A percentile compares a stretch with the other conserved stretches of the same genome.
Conservation (phyloP, 768 basidiomycete genomes). For the Ramaria sp. region DNA sequence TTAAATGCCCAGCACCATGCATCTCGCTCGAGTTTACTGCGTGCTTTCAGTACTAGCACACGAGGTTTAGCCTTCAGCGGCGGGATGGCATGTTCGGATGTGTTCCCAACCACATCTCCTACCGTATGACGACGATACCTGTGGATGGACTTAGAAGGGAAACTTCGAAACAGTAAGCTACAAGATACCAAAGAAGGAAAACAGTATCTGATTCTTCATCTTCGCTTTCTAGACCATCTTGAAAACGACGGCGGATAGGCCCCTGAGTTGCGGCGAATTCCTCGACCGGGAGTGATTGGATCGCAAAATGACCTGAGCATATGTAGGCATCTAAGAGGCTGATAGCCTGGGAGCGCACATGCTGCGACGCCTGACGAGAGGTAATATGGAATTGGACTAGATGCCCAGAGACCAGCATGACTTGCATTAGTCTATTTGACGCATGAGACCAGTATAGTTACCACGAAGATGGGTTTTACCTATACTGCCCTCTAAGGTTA, state of each 20-base stretch:
- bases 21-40: conserved; percentile 83
- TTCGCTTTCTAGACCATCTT: conserved; percentile 81
- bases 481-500: conserved; percentile 66
- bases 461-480: conserved; percentile 36
- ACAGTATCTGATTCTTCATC: conserved; percentile 83
- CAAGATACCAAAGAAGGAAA: conserved; percentile 62
- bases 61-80: conserved; percentile 46
- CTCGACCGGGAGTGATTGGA: conserved; percentile 43
- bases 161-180: background rate
- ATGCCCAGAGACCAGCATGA: conserved; percentile 68
- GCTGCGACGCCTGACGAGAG: conserved; percentile 47
- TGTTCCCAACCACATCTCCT: background rate
- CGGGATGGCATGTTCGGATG: conserved; percentile 5
- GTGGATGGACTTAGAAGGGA: background rate
- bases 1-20: conserved; percentile 94
- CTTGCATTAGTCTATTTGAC: conserved; percentile 46
- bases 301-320: conserved; percentile 78
- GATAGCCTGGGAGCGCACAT: conserved; percentile 42
- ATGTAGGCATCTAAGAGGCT: conserved; percentile 69
- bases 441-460: background rate
- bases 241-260: conserved; percentile 61
- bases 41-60: conserved; percentile 54
- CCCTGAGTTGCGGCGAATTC: conserved; percentile 41
- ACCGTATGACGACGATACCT: conserved; percentile 14
- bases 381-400: conserved; percentile 62